These are phyloP conservation scores for Pestalotiopsis sp. DNA, from an alignment of 2,329 filamentous ascomycete species.

Conservation along the genomic window DNA sequence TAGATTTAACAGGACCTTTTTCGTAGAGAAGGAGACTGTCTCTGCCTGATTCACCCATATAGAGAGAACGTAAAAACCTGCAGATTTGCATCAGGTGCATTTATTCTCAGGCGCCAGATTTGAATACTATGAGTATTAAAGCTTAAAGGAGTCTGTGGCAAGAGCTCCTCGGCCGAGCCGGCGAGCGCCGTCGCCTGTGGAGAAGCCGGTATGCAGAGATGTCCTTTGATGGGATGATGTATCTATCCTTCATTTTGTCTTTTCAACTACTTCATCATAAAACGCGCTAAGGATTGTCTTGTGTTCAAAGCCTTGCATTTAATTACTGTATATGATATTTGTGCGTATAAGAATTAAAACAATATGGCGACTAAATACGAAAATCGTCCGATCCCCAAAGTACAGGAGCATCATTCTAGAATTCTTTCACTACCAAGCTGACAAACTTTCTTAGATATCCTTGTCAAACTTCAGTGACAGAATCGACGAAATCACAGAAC, in stretches of 20 bases:
- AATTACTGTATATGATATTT: neutral
- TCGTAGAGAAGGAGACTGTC: too few relatives aligned
- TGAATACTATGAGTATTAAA: neutral
- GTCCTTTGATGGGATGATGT: neutral
- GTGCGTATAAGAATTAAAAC: too few relatives aligned
- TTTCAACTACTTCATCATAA: too few relatives aligned
- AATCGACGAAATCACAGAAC: conserved; percentile 49
- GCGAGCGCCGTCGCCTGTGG: neutral
- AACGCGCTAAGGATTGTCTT: too few relatives aligned
- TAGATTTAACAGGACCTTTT: fast-evolving
- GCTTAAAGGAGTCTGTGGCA: neutral
- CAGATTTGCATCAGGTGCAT: too few relatives aligned
- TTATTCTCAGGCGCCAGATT: too few relatives aligned
- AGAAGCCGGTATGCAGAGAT: neutral
- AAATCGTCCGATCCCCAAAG: neutral
- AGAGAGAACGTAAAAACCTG: too few relatives aligned
- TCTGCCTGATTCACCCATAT: too few relatives aligned
- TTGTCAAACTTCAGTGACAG: conserved; percentile 50
- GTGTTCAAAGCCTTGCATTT: neutral
- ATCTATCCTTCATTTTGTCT: too few relatives aligned
- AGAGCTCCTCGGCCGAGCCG: neutral
- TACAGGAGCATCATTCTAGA: neutral
- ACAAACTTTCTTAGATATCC: conserved; percentile 40
- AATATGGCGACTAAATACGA: neutral
- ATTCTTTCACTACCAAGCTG: neutral